A percentile compares a stretch with the other conserved stretches of the same genome.
phyloP scores from a whole-genome alignment of 768 basidiomycete genomes.

The Hypsizygus marmoreus region DNA sequence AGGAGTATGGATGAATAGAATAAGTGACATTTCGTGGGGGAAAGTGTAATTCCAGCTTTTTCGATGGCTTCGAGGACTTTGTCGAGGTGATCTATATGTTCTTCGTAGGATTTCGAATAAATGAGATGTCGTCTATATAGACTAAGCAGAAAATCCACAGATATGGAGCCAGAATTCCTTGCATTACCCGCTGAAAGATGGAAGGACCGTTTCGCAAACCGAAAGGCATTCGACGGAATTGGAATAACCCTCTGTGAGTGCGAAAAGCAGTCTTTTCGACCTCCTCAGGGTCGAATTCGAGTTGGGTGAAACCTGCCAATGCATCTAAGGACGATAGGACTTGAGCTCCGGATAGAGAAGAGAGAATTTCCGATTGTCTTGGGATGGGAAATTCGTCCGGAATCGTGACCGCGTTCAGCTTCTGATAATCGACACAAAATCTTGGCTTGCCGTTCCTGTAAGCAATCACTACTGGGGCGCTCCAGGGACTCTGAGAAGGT shows the following conservation, averaged over 20 bases:
- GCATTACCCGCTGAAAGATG: constrained; percentile 3
- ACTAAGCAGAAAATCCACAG: too few relatives aligned
- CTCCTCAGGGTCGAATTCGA: too few relatives aligned
- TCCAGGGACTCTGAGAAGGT: too few relatives aligned
- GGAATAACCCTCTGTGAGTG: constrained; percentile 1
- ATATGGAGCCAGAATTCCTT: not conserved
- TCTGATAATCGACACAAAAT: too few relatives aligned
- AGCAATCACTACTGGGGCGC: too few relatives aligned
- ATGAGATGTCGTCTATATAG: not conserved
- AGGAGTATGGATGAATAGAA: too few relatives aligned
- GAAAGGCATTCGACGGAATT: constrained; percentile 2
- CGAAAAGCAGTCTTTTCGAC: not conserved
- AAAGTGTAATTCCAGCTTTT: too few relatives aligned
- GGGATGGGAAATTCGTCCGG: constrained; percentile 3
- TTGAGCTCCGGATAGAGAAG: too few relatives aligned
- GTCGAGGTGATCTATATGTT: too few relatives aligned
- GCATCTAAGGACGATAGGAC: not conserved
- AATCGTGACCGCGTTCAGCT: not conserved
- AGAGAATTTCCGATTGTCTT: not conserved
- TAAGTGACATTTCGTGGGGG: too few relatives aligned
- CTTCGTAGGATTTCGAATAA: not conserved
- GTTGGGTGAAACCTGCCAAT: not conserved
- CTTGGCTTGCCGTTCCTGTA: too few relatives aligned
- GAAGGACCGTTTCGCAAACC: not conserved
- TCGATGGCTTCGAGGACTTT: too few relatives aligned